phyloP scores from a whole-genome alignment of 164 flowering plant species.

The Tinospora cordifolia region DNA sequence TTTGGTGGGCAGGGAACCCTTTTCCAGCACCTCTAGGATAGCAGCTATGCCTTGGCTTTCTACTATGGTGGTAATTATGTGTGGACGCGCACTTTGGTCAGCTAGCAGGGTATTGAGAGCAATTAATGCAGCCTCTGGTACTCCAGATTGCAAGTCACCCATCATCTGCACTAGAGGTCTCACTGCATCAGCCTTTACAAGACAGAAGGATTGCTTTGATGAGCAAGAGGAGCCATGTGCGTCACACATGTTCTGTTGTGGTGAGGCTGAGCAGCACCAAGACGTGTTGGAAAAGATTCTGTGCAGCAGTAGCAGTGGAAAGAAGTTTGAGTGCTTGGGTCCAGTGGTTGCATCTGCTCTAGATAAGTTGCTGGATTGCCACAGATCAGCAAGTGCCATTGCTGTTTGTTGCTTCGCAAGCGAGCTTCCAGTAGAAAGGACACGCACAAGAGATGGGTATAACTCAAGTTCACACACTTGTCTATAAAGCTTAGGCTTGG shows the following conservation, averaged over 20 bases:
- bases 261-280: constrained; percentile 18
- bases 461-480: constrained; percentile 17
- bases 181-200: constrained; percentile 23
- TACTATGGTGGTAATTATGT: constrained; percentile 14
- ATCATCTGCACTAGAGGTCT: constrained; percentile 21
- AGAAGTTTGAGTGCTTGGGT: background rate
- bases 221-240: constrained; percentile 23
- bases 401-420: constrained; percentile 24
- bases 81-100: constrained; percentile 6
- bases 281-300: constrained; percentile 12
- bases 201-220: constrained; percentile 20
- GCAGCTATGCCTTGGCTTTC: constrained; percentile 15
- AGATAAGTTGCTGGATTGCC: constrained; percentile 10
- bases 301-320: background rate
- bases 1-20: constrained; percentile 15
- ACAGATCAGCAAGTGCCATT: constrained; percentile 19
- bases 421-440: constrained; percentile 24
- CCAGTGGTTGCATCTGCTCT: background rate
- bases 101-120: constrained; percentile 22
- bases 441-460: constrained; percentile 19
- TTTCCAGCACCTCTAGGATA: constrained; percentile 22
- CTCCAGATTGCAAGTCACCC: constrained; percentile 14
- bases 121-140: constrained; percentile 22
- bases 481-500: constrained; percentile 19
- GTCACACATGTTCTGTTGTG: constrained; percentile 8